These are phyloP conservation scores for Caloboletus inedulis DNA, from an alignment of 1,284 basidiomycete species.

Conservation along the genomic window DNA sequence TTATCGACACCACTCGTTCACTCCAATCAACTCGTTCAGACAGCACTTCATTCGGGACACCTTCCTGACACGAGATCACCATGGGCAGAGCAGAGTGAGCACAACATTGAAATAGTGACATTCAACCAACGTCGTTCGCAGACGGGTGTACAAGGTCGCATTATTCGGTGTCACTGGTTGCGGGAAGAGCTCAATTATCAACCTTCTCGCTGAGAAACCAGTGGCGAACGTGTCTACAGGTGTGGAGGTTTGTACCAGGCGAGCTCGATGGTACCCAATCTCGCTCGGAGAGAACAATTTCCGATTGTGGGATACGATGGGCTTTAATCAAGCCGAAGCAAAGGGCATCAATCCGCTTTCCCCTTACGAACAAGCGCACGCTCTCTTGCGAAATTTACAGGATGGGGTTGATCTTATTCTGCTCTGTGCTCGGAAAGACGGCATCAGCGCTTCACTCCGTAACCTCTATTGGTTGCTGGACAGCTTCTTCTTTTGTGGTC, in stretches of 20 bases:
- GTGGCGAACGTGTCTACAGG: slow-evolving; percentile 22
- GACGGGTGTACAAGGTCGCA: slow-evolving; percentile 27
- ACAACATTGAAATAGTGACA: not conserved
- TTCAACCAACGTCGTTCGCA: slow-evolving; percentile 11
- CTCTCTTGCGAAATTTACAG: slow-evolving; percentile 24
- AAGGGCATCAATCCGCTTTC: slow-evolving; percentile 20
- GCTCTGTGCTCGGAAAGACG: slow-evolving; percentile 27
- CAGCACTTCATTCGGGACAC: not conserved
- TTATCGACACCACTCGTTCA: not conserved
- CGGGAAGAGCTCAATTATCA: slow-evolving; percentile 31
- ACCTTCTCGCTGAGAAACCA: slow-evolving; percentile 22
- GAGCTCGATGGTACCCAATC: slow-evolving; percentile 28
- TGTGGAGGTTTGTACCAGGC: slow-evolving; percentile 28
- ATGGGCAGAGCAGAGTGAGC: slow-evolving; percentile 22
- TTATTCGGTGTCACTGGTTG: slow-evolving; percentile 28
- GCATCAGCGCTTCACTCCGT: slow-evolving; percentile 26
- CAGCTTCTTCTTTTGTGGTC: slow-evolving; percentile 25
- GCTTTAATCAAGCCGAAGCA: slow-evolving; percentile 24
- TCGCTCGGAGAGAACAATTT: slow-evolving; percentile 19
- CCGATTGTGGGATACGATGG: slow-evolving; percentile 34
- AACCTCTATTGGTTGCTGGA: slow-evolving; percentile 29
- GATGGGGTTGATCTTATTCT: slow-evolving; percentile 27
- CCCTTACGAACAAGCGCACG: slow-evolving; percentile 29
- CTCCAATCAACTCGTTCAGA: not conserved
- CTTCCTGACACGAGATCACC: not conserved